A percentile compares a stretch with the other conserved stretches of the same genome.
These are phyloP conservation scores for Brassica napus DNA, from an alignment of 345 rosid species.

Conservation along the genomic window DNA sequence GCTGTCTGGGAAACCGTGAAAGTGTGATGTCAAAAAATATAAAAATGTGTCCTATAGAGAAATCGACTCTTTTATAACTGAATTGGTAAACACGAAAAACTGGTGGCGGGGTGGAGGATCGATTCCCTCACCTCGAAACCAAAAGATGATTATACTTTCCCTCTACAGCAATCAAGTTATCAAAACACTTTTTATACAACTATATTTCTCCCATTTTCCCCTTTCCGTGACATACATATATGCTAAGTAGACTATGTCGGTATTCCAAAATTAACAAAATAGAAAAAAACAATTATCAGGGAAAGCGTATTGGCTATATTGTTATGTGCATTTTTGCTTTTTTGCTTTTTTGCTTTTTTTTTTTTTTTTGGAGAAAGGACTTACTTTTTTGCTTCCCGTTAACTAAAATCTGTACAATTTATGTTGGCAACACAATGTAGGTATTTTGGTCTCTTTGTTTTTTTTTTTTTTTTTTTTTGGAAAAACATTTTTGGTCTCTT, in stretches of 20 bases:
- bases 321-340: background rate
- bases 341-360: too few species aligned
- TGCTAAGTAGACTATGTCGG: background rate
- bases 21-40: too few species aligned
- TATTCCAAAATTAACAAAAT: background rate
- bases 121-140: constrained; percentile 13
- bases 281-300: background rate
- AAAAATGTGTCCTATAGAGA: too few species aligned
- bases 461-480: too few species aligned
- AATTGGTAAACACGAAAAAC: constrained; percentile 18
- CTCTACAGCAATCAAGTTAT: constrained; percentile 45
- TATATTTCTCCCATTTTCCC: constrained; percentile 4
- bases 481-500: too few species aligned
- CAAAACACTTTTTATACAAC: constrained; percentile 30
- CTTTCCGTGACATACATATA: background rate
- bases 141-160: constrained; percentile 44
- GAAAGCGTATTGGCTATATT: background rate
- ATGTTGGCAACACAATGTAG: too few species aligned
- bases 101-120: background rate
- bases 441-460: too few species aligned
- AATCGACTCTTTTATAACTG: too few species aligned
- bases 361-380: too few species aligned
- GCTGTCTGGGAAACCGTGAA: too few species aligned
- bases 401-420: too few species aligned
- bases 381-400: too few species aligned